Base-by-base conservation (phyloP, 2,329 filamentous ascomycete species). In the Hymenoscyphus fructigenus region DNA sequence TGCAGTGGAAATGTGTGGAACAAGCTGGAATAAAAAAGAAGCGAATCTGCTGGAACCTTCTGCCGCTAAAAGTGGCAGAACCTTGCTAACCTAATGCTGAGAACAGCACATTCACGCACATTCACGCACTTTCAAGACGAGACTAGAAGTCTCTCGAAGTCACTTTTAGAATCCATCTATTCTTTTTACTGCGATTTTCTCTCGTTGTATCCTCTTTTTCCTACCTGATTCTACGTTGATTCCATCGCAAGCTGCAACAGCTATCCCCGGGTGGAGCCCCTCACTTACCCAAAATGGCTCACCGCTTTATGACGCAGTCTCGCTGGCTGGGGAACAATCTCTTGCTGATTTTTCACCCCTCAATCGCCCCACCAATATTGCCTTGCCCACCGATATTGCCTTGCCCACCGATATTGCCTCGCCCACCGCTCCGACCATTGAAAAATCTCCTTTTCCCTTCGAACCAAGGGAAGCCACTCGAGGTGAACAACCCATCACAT, bases 11-110 rank as follows among this genome's bases (percentile, higher is more conserved):
- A 50, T 50, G 44, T 50, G 44, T 50, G 44, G 44, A 50, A 50
- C 44, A 23, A 23, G 44, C 44, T 50, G 44, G 44, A 50, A 50
- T 50, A 50, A 50, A 50, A 50, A 50, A 50, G 44, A 50, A 50
- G 44, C 44, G 44, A 50, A 50, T 20, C n/a, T 50, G 44, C 44
- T 50, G 44, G 44, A 50, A 50, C 20, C 44, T 50, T 50, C 44
- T 50, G n/a, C n/a, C 44, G 44, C 44, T 23, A 36, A 36, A 36
- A 36, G 34, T 23, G 44, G 44, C 44, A 50, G 44, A 50, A 50
- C 44, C 44, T 50, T 50, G 44, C n/a, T n/a, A n/a, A n/a, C n/a
- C n/a, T n/a, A 7, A 23, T 20, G 20, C 44, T 20, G 44, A 50
- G n/a, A 23, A 50, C 9, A 14, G 34, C 14, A 14, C 34, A 36